These are phyloP conservation scores for Aspergillus fischeri DNA, from an alignment of 2,329 filamentous ascomycete species.

Conservation along the genomic window DNA sequence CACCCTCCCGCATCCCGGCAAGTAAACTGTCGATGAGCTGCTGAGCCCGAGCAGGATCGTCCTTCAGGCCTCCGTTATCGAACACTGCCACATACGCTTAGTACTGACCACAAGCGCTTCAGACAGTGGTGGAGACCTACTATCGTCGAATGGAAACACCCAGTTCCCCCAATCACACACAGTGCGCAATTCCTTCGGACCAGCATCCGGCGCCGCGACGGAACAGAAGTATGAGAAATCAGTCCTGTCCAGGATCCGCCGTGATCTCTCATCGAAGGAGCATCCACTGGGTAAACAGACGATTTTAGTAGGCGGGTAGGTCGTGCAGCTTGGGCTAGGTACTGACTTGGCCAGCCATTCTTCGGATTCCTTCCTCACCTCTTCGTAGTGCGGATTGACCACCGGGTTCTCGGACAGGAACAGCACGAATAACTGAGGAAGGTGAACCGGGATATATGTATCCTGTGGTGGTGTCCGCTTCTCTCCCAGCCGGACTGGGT, in stretches of 20 bases:
- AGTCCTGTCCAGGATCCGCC: constrained; percentile 9
- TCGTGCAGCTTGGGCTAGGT: background rate
- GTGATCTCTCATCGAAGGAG: constrained; percentile 8
- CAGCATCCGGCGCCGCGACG: constrained; percentile 21
- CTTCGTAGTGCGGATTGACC: constrained; percentile 22
- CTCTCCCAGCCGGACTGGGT: background rate
- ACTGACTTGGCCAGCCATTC: constrained; percentile 19
- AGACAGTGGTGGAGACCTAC: too few relatives aligned
- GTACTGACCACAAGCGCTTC: background rate
- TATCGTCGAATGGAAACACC: constrained; percentile 16
- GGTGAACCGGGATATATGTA: constrained; percentile 3
- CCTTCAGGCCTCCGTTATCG: constrained; percentile 27
- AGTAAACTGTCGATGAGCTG: constrained; percentile 21
- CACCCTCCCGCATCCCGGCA: constrained; percentile 13
- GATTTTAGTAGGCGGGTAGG: background rate
- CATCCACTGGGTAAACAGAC: constrained; percentile 10
- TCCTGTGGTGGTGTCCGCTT: background rate
- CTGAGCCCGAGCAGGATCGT: constrained; percentile 18
- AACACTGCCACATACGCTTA: constrained; percentile 18
- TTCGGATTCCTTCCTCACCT: constrained; percentile 21
- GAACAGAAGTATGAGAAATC: constrained; percentile 26
- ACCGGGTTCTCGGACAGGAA: constrained; percentile 22
- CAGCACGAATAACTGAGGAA: constrained; percentile 28
- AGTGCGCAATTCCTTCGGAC: constrained; percentile 18
- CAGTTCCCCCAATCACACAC: constrained; percentile 29